phyloP scores from a whole-genome alignment of 345 rosid species.

The Capsella bursapastoris region DNA sequence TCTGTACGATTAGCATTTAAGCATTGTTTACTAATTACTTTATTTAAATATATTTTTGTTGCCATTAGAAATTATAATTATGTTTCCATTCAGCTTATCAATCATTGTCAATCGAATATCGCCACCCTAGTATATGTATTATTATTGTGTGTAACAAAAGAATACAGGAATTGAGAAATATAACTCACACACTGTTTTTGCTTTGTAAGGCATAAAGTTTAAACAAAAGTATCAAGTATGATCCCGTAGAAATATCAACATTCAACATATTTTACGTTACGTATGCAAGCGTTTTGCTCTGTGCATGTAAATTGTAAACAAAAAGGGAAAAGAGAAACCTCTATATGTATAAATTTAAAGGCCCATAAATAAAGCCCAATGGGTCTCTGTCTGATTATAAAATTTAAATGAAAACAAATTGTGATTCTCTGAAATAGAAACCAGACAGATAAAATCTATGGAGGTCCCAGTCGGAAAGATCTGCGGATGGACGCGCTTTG shows the following conservation, averaged over 20 bases:
- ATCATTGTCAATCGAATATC: slow-evolving; percentile 52
- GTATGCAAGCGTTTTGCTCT: not conserved
- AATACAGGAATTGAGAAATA: slow-evolving; percentile 7
- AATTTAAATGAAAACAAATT: not conserved
- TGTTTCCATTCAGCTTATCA: slow-evolving; percentile 63
- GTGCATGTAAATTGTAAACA: not conserved
- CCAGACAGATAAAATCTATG: slow-evolving; percentile 39
- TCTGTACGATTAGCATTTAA: slow-evolving; percentile 59
- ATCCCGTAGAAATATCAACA: not conserved
- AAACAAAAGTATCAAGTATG: not conserved
- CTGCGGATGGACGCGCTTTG: slow-evolving; percentile 31
- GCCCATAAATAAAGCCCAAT: slow-evolving; percentile 19
- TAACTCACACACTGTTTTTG: slow-evolving; percentile 1
- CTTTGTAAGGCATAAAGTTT: not conserved
- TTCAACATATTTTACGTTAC: not conserved
- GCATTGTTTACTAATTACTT: slow-evolving; percentile 42
- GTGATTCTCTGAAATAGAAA: slow-evolving; percentile 18
- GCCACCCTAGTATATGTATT: slow-evolving; percentile 22
- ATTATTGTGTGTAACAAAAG: slow-evolving; percentile 1
- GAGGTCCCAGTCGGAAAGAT: slow-evolving; percentile 42
- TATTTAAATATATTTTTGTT: slow-evolving; percentile 29
- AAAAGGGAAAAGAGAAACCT: not conserved
- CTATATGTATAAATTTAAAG: not conserved
- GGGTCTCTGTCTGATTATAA: not conserved
- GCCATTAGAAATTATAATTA: slow-evolving; percentile 48